Evolutionary conservation across 2,329 filamentous ascomycete genomes (phyloP).

Genomic region (Cercospora sojina): DNA sequence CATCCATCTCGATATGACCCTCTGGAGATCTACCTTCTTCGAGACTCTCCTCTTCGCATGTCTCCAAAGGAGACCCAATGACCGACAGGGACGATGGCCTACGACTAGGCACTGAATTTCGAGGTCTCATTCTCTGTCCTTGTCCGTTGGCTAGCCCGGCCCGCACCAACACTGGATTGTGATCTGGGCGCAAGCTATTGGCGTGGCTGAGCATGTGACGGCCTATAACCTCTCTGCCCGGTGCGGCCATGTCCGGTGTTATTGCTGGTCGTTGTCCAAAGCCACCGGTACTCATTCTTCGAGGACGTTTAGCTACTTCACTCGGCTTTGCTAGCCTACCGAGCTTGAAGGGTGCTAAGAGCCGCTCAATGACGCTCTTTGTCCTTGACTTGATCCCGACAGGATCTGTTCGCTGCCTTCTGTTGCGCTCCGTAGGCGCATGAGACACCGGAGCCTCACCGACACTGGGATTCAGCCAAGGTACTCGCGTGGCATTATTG

Average conservation of each 20-base stretch:
- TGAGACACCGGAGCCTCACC: background rate
- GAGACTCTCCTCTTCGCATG: background rate
- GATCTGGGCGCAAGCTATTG: slow-evolving; percentile 11
- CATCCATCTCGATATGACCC: background rate
- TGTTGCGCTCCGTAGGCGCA: background rate
- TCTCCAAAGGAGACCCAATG: background rate
- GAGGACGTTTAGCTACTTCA: slow-evolving; percentile 3
- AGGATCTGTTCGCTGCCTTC: background rate
- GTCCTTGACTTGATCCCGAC: background rate
- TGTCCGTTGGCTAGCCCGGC: background rate
- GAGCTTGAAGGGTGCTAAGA: slow-evolving; percentile 6
- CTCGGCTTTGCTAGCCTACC: background rate
- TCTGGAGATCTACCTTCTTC: background rate
- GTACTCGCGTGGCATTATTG: background rate
- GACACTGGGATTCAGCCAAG: background rate
- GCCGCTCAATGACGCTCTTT: background rate
- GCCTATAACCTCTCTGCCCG: background rate
- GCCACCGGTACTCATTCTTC: slow-evolving; percentile 8
- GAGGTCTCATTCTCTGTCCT: background rate
- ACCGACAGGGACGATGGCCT: background rate
- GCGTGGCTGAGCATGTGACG: slow-evolving; percentile 1
- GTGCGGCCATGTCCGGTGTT: background rate
- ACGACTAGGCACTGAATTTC: background rate
- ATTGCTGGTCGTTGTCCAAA: background rate
- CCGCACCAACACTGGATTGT: background rate